Conservation (phyloP, 2,329 filamentous ascomycete genomes). For the Zasmidium citrigriseum region DNA sequence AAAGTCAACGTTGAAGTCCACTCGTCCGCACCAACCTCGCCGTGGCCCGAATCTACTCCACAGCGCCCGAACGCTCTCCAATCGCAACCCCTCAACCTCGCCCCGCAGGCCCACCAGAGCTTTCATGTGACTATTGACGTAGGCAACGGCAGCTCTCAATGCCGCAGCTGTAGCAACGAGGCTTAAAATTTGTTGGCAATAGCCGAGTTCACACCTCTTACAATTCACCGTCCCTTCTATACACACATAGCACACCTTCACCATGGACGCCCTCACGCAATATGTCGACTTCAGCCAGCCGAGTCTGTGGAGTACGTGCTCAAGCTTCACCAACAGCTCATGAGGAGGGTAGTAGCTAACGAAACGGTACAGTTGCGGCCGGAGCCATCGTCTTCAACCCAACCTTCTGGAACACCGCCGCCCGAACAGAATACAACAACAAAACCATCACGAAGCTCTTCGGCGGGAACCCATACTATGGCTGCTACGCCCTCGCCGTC, state of each 20-base stretch:
- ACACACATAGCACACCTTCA: background rate
- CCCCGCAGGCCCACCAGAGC: background rate
- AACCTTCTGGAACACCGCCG: constrained; percentile 96
- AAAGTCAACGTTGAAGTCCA: no score
- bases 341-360: constrained; percentile 10
- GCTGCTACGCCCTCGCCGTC: constrained; percentile 85
- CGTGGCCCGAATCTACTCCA: background rate
- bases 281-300: constrained; percentile 47
- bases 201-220: background rate
- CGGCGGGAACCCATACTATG: constrained; percentile 71
- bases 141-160: constrained; percentile 3
- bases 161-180: background rate
- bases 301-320: constrained; percentile 48
- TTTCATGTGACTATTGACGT: constrained; percentile 2
- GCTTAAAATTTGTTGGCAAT: background rate
- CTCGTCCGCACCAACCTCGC: no score
- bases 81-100: background rate
- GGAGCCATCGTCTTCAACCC: constrained; percentile 90
- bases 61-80: background rate
- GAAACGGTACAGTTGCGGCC: constrained; percentile 22
- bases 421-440: constrained; percentile 86
- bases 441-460: constrained; percentile 87
- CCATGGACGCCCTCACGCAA: constrained; percentile 39
- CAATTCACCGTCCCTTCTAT: background rate
- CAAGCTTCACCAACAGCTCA: constrained; percentile 1